Evolutionary conservation across 2,329 filamentous ascomycete genomes (phyloP).

Genomic region (Emergomyces pasteurianus): DNA sequence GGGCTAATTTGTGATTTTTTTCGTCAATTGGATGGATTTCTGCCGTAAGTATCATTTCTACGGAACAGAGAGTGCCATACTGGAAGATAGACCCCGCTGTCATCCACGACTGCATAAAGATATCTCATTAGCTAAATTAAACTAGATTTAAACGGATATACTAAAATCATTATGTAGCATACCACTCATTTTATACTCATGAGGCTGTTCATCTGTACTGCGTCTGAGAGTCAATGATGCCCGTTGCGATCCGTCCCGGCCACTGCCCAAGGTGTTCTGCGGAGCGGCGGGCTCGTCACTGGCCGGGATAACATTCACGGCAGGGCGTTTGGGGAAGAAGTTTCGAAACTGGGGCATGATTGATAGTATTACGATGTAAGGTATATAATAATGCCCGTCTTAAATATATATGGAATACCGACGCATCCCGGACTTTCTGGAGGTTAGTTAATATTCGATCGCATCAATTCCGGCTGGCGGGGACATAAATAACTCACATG

Average conservation of each 20-base stretch:
- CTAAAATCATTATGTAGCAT: slow-evolving; percentile 23
- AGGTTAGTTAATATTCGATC: neutral
- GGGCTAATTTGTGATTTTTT: slow-evolving; percentile 42
- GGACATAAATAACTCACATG: neutral
- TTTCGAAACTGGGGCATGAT: slow-evolving; percentile 60
- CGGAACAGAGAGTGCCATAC: slow-evolving; percentile 41
- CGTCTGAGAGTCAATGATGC: slow-evolving; percentile 47
- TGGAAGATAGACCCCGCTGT: slow-evolving; percentile 87
- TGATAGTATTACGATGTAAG: neutral
- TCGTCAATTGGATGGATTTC: neutral
- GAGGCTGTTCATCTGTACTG: slow-evolving; percentile 52
- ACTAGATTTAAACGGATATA: neutral
- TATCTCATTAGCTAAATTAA: slow-evolving; percentile 17
- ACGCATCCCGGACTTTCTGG: neutral
- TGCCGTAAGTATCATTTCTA: too few relatives aligned
- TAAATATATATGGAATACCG: neutral
- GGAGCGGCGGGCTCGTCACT: slow-evolving; percentile 42
- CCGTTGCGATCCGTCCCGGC: slow-evolving; percentile 33
- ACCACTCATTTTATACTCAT: slow-evolving; percentile 74
- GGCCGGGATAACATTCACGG: slow-evolving; percentile 21
- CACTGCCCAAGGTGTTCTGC: slow-evolving; percentile 10
- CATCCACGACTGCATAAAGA: slow-evolving; percentile 65
- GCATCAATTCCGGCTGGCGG: neutral
- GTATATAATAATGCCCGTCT: neutral
- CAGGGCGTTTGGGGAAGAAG: slow-evolving; percentile 50